A percentile compares a stretch with the other conserved stretches of the same genome.
phyloP scores from a whole-genome alignment of 2,329 filamentous ascomycete genomes.

The Didymella keratinophila region DNA sequence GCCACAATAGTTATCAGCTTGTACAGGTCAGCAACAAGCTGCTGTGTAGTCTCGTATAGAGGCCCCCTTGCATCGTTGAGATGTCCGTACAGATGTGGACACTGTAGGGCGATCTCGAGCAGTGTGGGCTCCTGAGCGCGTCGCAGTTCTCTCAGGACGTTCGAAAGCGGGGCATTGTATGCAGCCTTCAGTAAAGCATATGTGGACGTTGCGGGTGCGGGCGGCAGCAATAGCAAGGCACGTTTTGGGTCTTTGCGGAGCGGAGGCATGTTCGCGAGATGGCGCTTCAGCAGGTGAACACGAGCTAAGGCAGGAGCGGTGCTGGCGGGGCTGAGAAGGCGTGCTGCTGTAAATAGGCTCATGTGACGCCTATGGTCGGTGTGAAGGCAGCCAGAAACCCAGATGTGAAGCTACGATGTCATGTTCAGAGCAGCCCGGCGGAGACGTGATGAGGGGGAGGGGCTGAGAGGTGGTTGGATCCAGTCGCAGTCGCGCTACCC shows the following conservation, averaged over 20 bases:
- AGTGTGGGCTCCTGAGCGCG: constrained; percentile 48
- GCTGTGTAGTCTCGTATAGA: constrained; percentile 73
- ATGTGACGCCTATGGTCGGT: constrained; percentile 9
- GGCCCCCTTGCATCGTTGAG: constrained; percentile 61
- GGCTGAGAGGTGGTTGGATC: background rate
- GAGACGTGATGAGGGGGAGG: constrained; percentile 7
- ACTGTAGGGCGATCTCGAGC: constrained; percentile 69
- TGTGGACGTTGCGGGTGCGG: constrained; percentile 51
- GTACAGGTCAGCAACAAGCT: constrained; percentile 79
- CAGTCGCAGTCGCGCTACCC: background rate
- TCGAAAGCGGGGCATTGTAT: constrained; percentile 53
- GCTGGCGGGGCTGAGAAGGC: constrained; percentile 1
- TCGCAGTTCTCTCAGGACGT: constrained; percentile 53
- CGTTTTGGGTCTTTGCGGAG: constrained; percentile 28
- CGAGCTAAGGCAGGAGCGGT: constrained; percentile 4
- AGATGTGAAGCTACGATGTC: constrained; percentile 8
- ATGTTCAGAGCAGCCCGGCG: background rate
- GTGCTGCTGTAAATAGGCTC: constrained; percentile 14
- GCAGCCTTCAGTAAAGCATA: constrained; percentile 53
- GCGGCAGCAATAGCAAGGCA: constrained; percentile 56
- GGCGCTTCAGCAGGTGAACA: constrained; percentile 22
- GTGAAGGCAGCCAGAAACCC: background rate
- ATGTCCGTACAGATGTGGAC: constrained; percentile 66
- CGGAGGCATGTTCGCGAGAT: constrained; percentile 40
- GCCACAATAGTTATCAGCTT: constrained; percentile 77